Evolutionary conservation across 139 green algal genomes (phyloP).

Genomic region (Trebouxia sp.): DNA sequence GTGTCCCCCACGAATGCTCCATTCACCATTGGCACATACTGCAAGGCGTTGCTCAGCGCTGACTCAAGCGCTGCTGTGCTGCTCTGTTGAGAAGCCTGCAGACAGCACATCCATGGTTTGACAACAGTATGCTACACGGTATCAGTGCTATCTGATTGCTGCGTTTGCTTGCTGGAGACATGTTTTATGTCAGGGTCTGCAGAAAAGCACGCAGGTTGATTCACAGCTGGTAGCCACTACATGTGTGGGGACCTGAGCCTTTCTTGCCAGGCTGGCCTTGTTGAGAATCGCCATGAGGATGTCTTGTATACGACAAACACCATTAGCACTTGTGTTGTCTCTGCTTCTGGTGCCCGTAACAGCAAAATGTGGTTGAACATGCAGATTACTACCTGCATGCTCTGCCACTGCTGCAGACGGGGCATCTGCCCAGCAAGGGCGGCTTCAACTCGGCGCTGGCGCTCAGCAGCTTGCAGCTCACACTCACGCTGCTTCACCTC

Average conservation of each 20-base stretch:
- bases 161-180: not conserved
- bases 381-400: not conserved
- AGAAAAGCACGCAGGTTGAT: too few species aligned
- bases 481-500: not conserved
- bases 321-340: too few species aligned
- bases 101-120: not conserved
- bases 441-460: not conserved
- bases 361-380: not conserved
- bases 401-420: constrained; percentile 1
- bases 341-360: too few species aligned
- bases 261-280: too few species aligned
- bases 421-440: constrained; percentile 1
- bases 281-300: too few species aligned
- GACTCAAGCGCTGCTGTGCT: not conserved
- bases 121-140: not conserved
- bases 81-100: not conserved
- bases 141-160: not conserved
- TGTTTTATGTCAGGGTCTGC: too few species aligned
- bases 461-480: constrained; percentile 1
- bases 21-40: not conserved
- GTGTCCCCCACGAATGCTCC: not conserved
- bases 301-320: too few species aligned
- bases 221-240: too few species aligned
- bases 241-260: too few species aligned
- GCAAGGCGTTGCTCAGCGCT: not conserved